A percentile compares a stretch with the other conserved stretches of the same genome.
Conservation (phyloP, 768 basidiomycete species). For the Exsudoporus frostii region DNA sequence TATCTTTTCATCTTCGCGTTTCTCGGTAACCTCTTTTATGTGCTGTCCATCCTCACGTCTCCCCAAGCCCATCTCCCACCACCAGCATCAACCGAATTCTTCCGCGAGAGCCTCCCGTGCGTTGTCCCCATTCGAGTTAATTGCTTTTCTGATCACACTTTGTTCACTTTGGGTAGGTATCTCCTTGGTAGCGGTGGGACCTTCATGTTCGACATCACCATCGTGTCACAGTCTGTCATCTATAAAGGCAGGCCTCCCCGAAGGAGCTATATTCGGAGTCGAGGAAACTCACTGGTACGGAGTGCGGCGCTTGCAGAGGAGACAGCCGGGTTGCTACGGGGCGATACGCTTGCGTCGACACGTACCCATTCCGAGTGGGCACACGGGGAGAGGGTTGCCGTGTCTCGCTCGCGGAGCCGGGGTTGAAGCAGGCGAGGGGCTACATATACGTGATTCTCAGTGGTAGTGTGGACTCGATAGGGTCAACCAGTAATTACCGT, state of each 20-base stretch:
- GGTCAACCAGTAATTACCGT: background rate
- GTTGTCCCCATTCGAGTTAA: constrained; percentile 29
- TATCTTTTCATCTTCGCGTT: constrained; percentile 93
- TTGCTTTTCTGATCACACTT: background rate
- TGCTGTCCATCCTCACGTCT: constrained; percentile 81
- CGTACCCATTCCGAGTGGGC: constrained; percentile 22
- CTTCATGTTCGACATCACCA: constrained; percentile 88
- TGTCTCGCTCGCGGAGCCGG: constrained; percentile 37
- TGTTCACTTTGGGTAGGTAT: constrained; percentile 47
- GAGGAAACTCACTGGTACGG: constrained; percentile 28
- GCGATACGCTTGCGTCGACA: constrained; percentile 36
- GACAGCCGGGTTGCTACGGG: constrained; percentile 46
- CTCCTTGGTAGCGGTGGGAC: constrained; percentile 92
- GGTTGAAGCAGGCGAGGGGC: constrained; percentile 23
- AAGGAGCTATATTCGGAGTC: constrained; percentile 19
- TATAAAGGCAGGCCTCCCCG: constrained; percentile 57
- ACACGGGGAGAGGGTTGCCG: constrained; percentile 18
- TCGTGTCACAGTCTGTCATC: constrained; percentile 79
- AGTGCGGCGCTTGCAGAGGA: constrained; percentile 40
- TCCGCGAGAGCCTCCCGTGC: constrained; percentile 83
- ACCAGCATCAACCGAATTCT: constrained; percentile 58
- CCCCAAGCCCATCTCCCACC: constrained; percentile 58
- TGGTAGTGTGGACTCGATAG: background rate
- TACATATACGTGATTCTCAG: background rate
- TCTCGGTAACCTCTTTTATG: constrained; percentile 91